Conservation (phyloP, 2,329 filamentous ascomycete species). For the Scleromitrula shiraiana region DNA sequence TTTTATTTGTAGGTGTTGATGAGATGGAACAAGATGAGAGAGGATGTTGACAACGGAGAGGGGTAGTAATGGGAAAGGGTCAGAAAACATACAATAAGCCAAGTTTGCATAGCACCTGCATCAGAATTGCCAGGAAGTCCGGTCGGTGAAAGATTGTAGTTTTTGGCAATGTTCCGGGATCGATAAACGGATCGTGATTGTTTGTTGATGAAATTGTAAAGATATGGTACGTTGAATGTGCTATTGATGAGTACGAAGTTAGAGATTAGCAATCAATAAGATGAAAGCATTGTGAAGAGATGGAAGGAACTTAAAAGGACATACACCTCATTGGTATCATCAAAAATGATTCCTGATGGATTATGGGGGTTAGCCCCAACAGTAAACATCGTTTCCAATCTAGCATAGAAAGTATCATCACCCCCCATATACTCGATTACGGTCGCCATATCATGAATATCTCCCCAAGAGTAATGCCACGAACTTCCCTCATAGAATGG, state of each 20-base stretch:
- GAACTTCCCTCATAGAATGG: conserved; percentile 43
- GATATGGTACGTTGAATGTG: conserved; percentile 54
- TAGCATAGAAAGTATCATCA: conserved; percentile 37
- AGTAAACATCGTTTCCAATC: conserved; percentile 44
- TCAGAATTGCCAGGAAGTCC: conserved; percentile 45
- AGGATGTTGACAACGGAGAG: background rate
- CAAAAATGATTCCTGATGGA: conserved; percentile 44
- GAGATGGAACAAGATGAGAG: background rate
- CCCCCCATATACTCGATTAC: conserved; percentile 42
- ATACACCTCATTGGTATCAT: conserved; percentile 34
- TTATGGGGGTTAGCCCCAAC: conserved; percentile 29
- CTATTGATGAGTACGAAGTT: background rate
- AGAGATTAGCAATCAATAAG: too few species aligned
- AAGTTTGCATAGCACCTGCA: conserved; percentile 64
- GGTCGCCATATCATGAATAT: conserved; percentile 44
- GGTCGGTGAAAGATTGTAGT: background rate
- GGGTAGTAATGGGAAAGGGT: conserved; percentile 30
- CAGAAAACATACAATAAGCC: conserved; percentile 41
- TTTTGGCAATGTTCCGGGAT: conserved; percentile 6
- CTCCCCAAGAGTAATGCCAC: conserved; percentile 47
- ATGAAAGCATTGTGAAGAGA: too few species aligned
- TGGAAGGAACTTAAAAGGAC: too few species aligned
- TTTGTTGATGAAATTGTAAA: conserved; percentile 45
- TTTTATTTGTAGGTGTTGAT: background rate
- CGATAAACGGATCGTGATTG: conserved; percentile 13